A percentile compares a stretch with the other conserved stretches of the same genome.
phyloP scores from a whole-genome alignment of 345 rosid genomes.

The Abelmoschus esculentus region DNA sequence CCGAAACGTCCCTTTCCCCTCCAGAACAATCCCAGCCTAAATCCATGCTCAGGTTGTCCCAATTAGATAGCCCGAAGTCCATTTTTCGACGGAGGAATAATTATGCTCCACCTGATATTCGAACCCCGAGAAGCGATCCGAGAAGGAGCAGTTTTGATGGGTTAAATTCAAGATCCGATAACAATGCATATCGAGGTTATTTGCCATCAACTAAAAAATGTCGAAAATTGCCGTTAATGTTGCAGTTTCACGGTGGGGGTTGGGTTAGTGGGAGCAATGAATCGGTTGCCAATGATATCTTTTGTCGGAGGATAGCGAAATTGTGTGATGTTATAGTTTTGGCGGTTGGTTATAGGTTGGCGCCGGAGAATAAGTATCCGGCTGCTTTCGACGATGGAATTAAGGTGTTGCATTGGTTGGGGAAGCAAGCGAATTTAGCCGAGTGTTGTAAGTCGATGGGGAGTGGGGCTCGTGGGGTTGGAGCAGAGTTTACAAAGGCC shows the following conservation, averaged over 20 bases:
- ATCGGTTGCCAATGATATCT: constrained; percentile 76
- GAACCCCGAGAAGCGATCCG: constrained; percentile 19
- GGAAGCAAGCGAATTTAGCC: constrained; percentile 86
- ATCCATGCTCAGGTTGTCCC: constrained; percentile 23
- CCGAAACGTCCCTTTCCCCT: constrained; percentile 65
- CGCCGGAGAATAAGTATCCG: constrained; percentile 79
- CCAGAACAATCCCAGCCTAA: constrained; percentile 34
- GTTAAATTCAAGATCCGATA: constrained; percentile 36
- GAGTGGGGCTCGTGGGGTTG: constrained; percentile 25
- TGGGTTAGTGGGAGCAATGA: constrained; percentile 95
- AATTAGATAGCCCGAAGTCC: neutral
- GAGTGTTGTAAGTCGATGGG: constrained; percentile 79
- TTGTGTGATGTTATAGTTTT: constrained; percentile 77
- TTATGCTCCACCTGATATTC: constrained; percentile 28
- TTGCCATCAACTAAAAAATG: constrained; percentile 37
- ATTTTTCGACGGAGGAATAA: constrained; percentile 38
- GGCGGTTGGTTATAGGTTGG: constrained; percentile 85
- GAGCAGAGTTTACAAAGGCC: constrained; percentile 54
- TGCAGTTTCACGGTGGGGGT: constrained; percentile 96
- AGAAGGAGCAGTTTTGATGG: constrained; percentile 47
- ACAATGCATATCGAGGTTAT: constrained; percentile 55
- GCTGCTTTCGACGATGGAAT: constrained; percentile 80
- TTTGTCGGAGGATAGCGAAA: constrained; percentile 73
- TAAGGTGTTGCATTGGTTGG: constrained; percentile 81
- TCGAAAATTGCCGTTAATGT: constrained; percentile 57